Evolutionary conservation across 257 asterid genomes (phyloP).

Genomic region (Solanum ahanhuiri): DNA sequence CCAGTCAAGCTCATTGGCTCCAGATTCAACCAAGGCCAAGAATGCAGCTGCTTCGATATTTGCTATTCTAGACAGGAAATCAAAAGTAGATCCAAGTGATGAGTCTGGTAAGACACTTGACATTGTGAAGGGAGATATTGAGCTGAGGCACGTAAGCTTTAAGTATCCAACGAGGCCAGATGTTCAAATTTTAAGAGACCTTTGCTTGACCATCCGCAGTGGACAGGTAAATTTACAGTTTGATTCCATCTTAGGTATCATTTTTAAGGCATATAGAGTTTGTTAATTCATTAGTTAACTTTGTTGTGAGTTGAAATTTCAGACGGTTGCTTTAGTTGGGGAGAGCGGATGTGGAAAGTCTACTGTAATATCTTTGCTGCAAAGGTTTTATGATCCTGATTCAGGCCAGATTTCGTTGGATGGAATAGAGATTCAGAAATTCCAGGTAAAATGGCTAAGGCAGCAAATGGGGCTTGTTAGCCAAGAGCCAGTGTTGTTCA

Average conservation of each 20-base stretch:
- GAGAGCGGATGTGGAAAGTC: slow-evolving; percentile 97
- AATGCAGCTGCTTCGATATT: slow-evolving; percentile 66
- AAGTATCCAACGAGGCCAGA: slow-evolving; percentile 80
- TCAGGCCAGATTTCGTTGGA: slow-evolving; percentile 60
- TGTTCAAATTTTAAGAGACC: slow-evolving; percentile 55
- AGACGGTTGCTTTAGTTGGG: slow-evolving; percentile 87
- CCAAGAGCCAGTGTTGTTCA: slow-evolving; percentile 78
- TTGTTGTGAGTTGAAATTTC: slow-evolving; percentile 9
- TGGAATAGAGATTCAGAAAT: slow-evolving; percentile 64
- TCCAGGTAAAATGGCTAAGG: slow-evolving; percentile 76
- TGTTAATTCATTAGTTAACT: background rate
- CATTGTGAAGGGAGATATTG: slow-evolving; percentile 70
- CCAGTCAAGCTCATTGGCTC: slow-evolving; percentile 76
- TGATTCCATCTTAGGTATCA: background rate
- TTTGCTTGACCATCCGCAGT: slow-evolving; percentile 47
- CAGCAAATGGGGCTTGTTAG: slow-evolving; percentile 93
- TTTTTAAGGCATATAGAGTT: background rate
- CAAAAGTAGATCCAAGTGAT: slow-evolving; percentile 71
- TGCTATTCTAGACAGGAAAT: slow-evolving; percentile 54
- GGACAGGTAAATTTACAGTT: slow-evolving; percentile 46
- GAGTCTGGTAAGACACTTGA: slow-evolving; percentile 65
- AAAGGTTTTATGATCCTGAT: slow-evolving; percentile 76
- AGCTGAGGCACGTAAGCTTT: slow-evolving; percentile 54
- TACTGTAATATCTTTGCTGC: slow-evolving; percentile 61
- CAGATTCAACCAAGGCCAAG: slow-evolving; percentile 90